phyloP scores from a whole-genome alignment of 306 rosid species.

The Potentilla sterilis region DNA sequence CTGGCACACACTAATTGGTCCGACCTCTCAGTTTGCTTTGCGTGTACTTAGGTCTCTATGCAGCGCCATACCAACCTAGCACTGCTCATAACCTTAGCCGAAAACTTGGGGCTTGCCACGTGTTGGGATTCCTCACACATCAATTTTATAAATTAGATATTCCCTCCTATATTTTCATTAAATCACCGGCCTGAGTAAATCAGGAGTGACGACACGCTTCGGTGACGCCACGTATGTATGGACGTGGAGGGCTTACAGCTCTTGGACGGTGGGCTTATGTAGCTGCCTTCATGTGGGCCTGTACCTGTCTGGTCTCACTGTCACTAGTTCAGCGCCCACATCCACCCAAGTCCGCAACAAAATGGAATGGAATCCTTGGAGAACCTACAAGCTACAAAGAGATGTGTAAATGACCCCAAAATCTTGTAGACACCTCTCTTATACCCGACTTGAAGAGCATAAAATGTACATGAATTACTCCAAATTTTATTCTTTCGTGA shows the following conservation, averaged over 20 bases:
- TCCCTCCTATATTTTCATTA: no score
- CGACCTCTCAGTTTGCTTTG: not conserved
- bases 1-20: not conserved
- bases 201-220: constrained; percentile 17
- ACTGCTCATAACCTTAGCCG: not conserved
- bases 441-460: not conserved
- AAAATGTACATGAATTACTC: not conserved
- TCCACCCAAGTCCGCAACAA: not conserved
- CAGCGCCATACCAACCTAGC: not conserved
- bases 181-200: constrained; percentile 22
- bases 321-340: constrained; percentile 13
- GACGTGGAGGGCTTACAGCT: constrained; percentile 35
- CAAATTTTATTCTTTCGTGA: no score
- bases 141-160: not conserved
- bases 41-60: constrained; percentile 1
- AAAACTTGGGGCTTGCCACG: constrained; percentile 26
- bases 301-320: not conserved
- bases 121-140: not conserved
- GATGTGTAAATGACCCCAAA: not conserved
- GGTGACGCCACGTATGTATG: constrained; percentile 17
- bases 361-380: not conserved
- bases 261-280: constrained; percentile 38
- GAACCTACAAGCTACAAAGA: not conserved
- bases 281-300: not conserved
- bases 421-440: no score